Evolutionary conservation across 768 basidiomycete species (phyloP).

Genomic region (Phylloporus rhodoxanthus): DNA sequence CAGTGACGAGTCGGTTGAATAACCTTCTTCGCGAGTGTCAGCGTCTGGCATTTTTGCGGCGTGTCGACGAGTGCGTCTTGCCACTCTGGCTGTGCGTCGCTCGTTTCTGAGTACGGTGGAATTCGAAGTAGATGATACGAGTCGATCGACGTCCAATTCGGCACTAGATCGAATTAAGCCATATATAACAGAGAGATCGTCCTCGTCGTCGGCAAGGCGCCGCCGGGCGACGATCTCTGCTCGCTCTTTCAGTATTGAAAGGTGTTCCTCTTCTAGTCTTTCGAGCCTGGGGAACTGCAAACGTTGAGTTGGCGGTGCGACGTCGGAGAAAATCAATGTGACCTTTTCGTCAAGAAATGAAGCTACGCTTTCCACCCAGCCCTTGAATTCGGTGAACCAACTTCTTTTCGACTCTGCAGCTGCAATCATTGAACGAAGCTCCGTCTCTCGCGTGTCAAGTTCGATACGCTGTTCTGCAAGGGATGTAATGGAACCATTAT

Average conservation of each 20-base stretch:
- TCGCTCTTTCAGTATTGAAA: slow-evolving; percentile 70
- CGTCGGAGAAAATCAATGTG: slow-evolving; percentile 3
- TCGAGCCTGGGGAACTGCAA: slow-evolving; percentile 71
- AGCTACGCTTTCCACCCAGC: slow-evolving; percentile 78
- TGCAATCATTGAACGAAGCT: slow-evolving; percentile 69
- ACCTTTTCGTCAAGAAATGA: slow-evolving; percentile 90
- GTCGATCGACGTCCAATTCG: slow-evolving; percentile 48
- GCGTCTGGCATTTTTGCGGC: slow-evolving; percentile 23
- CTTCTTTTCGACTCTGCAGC: slow-evolving; percentile 71
- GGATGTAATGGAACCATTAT: slow-evolving; percentile 49
- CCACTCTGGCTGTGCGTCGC: slow-evolving; percentile 52
- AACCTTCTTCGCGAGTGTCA: slow-evolving; percentile 61
- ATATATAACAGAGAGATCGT: slow-evolving; percentile 69
- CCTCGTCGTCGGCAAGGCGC: slow-evolving; percentile 70
- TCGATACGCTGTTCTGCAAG: slow-evolving; percentile 59
- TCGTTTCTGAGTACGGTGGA: slow-evolving; percentile 43
- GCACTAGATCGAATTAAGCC: slow-evolving; percentile 40
- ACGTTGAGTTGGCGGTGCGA: not conserved
- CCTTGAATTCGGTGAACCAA: slow-evolving; percentile 74
- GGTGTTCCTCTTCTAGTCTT: slow-evolving; percentile 67
- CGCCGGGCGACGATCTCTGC: slow-evolving; percentile 61
- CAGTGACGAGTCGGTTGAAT: slow-evolving; percentile 79
- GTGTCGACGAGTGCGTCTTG: slow-evolving; percentile 47
- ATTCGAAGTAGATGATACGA: slow-evolving; percentile 42
- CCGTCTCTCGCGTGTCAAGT: slow-evolving; percentile 61